These are phyloP conservation scores for Nicotiana sylvestris DNA, from an alignment of 257 asterid species.

Conservation along the genomic window DNA sequence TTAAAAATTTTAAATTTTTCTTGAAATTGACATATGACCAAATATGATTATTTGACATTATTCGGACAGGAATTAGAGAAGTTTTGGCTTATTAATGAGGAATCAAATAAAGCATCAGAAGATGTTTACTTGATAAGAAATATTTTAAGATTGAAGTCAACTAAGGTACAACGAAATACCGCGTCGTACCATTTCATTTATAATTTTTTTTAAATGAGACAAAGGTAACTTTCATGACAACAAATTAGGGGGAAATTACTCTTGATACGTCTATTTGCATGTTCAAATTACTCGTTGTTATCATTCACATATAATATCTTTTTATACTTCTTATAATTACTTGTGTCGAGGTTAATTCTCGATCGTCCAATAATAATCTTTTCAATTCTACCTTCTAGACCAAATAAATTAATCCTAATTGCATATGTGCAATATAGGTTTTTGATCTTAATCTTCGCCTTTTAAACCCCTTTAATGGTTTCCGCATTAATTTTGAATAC, in stretches of 20 bases:
- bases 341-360: no score
- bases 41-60: neutral
- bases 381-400: no score
- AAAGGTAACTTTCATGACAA: neutral
- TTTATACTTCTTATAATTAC: no score
- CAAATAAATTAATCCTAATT: no score
- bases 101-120: neutral
- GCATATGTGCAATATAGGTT: no score
- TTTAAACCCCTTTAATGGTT: no score
- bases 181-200: neutral
- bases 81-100: no score
- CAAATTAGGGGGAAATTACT: neutral
- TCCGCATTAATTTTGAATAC: no score
- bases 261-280: neutral
- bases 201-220: neutral
- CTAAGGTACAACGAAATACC: neutral
- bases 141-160: neutral
- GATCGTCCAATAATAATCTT: no score
- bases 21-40: neutral
- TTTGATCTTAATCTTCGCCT: no score
- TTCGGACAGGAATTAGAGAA: neutral
- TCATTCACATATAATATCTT: no score
- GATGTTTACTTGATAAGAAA: neutral
- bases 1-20: neutral
- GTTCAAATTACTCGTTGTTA: no score